These are phyloP conservation scores for Brassica carinata DNA, from an alignment of 345 rosid genomes.

Conservation along the genomic window DNA sequence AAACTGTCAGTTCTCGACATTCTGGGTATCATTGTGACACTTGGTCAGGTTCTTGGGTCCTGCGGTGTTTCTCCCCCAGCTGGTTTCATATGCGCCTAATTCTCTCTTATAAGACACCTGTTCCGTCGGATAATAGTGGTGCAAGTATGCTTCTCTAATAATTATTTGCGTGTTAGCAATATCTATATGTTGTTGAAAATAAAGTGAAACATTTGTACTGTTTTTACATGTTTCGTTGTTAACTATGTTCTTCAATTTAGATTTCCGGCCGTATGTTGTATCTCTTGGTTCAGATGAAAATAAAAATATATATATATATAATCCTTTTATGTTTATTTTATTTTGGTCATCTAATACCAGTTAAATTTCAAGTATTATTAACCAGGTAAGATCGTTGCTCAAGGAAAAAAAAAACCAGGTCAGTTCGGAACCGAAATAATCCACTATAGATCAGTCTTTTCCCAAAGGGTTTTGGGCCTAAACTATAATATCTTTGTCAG, in stretches of 20 bases:
- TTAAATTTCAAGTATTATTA: too few relatives aligned
- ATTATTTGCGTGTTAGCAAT: neutral
- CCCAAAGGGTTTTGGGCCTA: neutral
- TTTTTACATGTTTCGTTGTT: neutral
- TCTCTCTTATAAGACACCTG: neutral
- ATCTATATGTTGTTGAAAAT: neutral
- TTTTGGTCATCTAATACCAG: neutral
- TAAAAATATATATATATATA: too few relatives aligned
- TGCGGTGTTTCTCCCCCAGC: neutral
- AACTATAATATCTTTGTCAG: neutral
- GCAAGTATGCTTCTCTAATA: neutral
- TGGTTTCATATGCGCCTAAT: neutral
- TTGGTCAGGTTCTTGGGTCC: neutral
- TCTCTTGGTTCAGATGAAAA: neutral
- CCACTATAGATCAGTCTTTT: neutral
- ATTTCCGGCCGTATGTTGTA: neutral
- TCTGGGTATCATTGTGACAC: neutral
- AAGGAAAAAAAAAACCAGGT: too few relatives aligned
- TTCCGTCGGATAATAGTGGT: neutral
- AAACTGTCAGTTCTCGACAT: neutral
- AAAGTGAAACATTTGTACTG: neutral
- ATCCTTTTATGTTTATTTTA: neutral
- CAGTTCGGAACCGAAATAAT: neutral
- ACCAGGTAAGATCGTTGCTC: neutral
- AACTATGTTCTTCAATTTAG: neutral